Percentiles rank a stretch among this genome's conserved stretches.
phyloP scores from a whole-genome alignment of 108 stramenopile genomes.

The Conticribra weissflogii region DNA sequence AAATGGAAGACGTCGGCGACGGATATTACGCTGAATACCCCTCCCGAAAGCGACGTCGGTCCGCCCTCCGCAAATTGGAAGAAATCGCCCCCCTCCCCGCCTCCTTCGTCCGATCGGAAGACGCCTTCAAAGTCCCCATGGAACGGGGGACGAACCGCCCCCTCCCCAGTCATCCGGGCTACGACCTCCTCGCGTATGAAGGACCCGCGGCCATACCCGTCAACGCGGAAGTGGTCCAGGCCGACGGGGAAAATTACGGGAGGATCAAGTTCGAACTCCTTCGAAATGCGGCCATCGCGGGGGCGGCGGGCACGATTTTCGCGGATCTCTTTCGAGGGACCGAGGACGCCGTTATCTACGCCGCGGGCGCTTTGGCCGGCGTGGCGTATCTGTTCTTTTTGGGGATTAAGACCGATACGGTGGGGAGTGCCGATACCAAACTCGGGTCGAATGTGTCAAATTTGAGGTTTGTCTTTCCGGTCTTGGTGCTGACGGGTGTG shows the following conservation, averaged over 20 bases:
- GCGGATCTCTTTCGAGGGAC: constrained; percentile 56
- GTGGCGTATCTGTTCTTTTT: constrained; percentile 73
- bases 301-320: constrained; percentile 59
- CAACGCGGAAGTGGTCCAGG: constrained; percentile 52
- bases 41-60: constrained; percentile 45
- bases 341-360: constrained; percentile 68
- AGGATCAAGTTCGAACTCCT: constrained; percentile 63
- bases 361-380: constrained; percentile 66
- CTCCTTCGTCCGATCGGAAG: constrained; percentile 72
- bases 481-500: constrained; percentile 67
- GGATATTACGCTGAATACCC: constrained; percentile 86
- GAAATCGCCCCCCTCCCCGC: constrained; percentile 71
- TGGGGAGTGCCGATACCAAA: constrained; percentile 55
- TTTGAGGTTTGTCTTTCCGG: constrained; percentile 73
- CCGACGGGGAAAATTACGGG: constrained; percentile 56
- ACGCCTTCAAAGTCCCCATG: constrained; percentile 78
- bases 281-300: constrained; percentile 59
- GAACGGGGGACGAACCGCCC: constrained; percentile 33
- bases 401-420: constrained; percentile 81
- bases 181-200: constrained; percentile 62
- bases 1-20: constrained; percentile 80
- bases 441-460: constrained; percentile 63
- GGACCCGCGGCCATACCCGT: constrained; percentile 60
- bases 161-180: constrained; percentile 33
- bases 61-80: constrained; percentile 53